Conservation (phyloP, 768 basidiomycete species). For the Gelatoporia subvermispora region DNA sequence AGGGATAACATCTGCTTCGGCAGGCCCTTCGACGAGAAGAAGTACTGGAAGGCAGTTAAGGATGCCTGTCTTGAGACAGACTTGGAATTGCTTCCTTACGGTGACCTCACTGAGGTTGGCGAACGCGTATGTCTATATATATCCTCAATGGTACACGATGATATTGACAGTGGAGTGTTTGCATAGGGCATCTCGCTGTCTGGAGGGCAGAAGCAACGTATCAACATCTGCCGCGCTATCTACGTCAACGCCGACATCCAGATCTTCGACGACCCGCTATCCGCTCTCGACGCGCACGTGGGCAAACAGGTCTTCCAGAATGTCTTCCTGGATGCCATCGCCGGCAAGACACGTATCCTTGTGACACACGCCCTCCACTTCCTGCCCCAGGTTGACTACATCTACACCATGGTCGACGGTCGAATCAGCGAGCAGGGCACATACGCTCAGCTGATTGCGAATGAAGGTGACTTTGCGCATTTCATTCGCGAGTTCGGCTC, state of each 20-base stretch:
- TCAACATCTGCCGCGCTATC: conserved; percentile 83
- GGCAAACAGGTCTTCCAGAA: conserved; percentile 85
- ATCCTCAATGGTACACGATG: too few species aligned
- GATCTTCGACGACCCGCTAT: conserved; percentile 85
- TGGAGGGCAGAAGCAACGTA: conserved; percentile 75
- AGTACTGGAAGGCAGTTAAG: conserved; percentile 76
- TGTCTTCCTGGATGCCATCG: conserved; percentile 59
- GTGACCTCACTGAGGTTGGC: conserved; percentile 54
- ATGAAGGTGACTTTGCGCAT: conserved; percentile 60
- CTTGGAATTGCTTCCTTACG: conserved; percentile 43
- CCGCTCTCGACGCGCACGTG: conserved; percentile 91
- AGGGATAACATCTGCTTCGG: conserved; percentile 91
- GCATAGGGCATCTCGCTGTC: conserved; percentile 76
- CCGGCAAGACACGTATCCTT: conserved; percentile 76
- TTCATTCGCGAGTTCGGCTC: conserved; percentile 76
- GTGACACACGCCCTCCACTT: conserved; percentile 93
- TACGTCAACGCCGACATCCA: conserved; percentile 86
- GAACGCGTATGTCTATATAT: conserved; percentile 54
- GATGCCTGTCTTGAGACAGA: conserved; percentile 64
- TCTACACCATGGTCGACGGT: conserved; percentile 76
- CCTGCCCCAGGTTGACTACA: conserved; percentile 82
- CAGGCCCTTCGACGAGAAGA: conserved; percentile 70
- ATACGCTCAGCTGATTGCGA: conserved; percentile 63
- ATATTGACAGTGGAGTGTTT: not conserved
- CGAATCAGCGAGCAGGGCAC: conserved; percentile 77